Conservation (phyloP, 257 asterid species). For the Echium plantagineum region DNA sequence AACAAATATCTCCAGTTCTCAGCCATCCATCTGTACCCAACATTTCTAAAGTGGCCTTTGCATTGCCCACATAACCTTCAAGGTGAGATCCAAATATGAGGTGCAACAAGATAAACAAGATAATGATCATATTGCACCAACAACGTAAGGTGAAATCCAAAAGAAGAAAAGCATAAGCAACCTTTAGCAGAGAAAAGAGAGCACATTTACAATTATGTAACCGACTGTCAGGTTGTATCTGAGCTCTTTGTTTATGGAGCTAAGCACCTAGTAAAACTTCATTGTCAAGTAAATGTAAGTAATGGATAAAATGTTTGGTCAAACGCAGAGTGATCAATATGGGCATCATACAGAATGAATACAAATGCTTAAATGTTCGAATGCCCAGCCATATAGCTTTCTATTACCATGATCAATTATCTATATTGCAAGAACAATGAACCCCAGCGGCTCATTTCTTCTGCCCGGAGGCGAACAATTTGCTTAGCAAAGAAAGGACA, state of each 20-base stretch:
- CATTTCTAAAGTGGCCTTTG: constrained; percentile 29
- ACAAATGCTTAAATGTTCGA: neutral
- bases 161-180: neutral
- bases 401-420: too few relatives aligned
- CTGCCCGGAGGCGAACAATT: too few relatives aligned
- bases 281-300: too few relatives aligned
- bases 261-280: neutral
- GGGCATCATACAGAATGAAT: neutral
- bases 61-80: constrained; percentile 33
- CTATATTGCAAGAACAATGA: neutral
- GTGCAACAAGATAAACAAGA: neutral
- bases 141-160: neutral
- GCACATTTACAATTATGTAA: neutral
- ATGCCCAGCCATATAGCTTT: neutral
- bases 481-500: too few relatives aligned
- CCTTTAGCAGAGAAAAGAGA: too few relatives aligned
- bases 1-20: constrained; percentile 47
- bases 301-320: neutral
- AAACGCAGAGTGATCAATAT: neutral
- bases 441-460: too few relatives aligned
- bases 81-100: neutral
- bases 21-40: constrained; percentile 31
- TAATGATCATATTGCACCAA: neutral
- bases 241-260: too few relatives aligned
- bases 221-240: neutral